Percentiles rank a stretch among this genome's conserved stretches.
Conservation (phyloP, 352 stramenopile genomes). For the Pythium pyrilobum region DNA sequence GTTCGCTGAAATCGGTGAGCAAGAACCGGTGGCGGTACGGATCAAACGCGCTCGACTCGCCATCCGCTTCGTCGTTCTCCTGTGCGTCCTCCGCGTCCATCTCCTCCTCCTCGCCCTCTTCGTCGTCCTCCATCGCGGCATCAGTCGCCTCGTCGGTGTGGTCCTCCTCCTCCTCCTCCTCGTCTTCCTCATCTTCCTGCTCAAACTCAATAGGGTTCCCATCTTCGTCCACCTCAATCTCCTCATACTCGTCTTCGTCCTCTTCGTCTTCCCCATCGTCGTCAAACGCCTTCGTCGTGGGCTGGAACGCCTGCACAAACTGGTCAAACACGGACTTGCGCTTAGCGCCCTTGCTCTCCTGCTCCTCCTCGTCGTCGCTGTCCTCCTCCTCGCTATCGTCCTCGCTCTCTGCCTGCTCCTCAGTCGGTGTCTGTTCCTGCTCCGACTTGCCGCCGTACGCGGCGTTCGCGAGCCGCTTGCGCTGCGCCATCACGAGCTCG, state of each 20-base stretch:
- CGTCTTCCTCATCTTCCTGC: conserved; percentile 34
- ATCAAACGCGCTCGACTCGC: conserved; percentile 29
- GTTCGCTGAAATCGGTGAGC: conserved; percentile 38
- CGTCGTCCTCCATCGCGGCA: conserved; percentile 1
- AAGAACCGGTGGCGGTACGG: conserved; percentile 62
- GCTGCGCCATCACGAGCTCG: conserved; percentile 30
- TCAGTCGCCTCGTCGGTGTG: conserved; percentile 8
- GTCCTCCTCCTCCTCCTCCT: conserved; percentile 17
- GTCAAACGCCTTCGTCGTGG: conserved; percentile 1
- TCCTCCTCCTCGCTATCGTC: conserved; percentile 10
- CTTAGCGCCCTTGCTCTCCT: conserved; percentile 17
- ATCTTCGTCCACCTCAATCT: conserved; percentile 37
- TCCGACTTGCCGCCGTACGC: conserved; percentile 31
- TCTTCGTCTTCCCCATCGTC: conserved; percentile 40
- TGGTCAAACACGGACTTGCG: conserved; percentile 54
- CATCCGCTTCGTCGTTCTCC: conserved; percentile 8
- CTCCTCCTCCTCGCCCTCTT: conserved; percentile 15
- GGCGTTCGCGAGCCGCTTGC: conserved; percentile 29
- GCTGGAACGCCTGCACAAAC: conserved; percentile 69
- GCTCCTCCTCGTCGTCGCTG: conserved; percentile 21
- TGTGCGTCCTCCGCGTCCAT: conserved; percentile 4
- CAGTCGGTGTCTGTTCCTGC: conserved; percentile 1
- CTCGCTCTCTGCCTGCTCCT: conserved; percentile 16
- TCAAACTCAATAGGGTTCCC: conserved; percentile 29
- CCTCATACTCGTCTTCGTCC: conserved; percentile 38